A percentile compares a stretch with the other conserved stretches of the same genome.
Evolutionary conservation across 306 rosid genomes (phyloP).

Genomic region (Acacia acuminata): DNA sequence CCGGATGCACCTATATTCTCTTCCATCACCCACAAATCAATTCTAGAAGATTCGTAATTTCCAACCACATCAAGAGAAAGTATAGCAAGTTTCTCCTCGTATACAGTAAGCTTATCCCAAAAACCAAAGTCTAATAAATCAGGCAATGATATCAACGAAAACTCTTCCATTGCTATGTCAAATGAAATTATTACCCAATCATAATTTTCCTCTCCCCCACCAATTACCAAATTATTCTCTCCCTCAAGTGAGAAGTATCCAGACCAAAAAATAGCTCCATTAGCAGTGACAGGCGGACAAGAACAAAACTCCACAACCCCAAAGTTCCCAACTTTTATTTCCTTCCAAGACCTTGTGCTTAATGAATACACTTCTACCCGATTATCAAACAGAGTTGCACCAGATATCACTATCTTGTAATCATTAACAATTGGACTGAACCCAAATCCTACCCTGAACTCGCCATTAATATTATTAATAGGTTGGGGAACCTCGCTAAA

Average conservation of each 20-base stretch:
- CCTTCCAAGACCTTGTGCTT: neutral
- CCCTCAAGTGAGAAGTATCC: neutral
- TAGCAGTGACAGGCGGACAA: neutral
- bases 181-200: neutral
- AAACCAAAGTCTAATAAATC: neutral
- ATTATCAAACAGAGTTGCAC: neutral
- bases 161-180: neutral
- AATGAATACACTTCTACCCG: neutral
- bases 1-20: neutral
- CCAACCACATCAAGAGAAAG: neutral
- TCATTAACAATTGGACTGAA: neutral
- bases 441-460: neutral
- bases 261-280: neutral
- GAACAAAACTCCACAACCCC: neutral
- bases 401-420: neutral
- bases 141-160: neutral
- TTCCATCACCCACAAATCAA: neutral
- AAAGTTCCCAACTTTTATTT: neutral
- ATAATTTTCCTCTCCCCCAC: neutral
- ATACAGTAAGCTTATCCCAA: neutral
- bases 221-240: too few species aligned
- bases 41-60: neutral
- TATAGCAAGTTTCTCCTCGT: neutral
- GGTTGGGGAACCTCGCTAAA: neutral
- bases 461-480: neutral